Conservation (phyloP, 352 stramenopile genomes). For the Globisporangium middletonii region DNA sequence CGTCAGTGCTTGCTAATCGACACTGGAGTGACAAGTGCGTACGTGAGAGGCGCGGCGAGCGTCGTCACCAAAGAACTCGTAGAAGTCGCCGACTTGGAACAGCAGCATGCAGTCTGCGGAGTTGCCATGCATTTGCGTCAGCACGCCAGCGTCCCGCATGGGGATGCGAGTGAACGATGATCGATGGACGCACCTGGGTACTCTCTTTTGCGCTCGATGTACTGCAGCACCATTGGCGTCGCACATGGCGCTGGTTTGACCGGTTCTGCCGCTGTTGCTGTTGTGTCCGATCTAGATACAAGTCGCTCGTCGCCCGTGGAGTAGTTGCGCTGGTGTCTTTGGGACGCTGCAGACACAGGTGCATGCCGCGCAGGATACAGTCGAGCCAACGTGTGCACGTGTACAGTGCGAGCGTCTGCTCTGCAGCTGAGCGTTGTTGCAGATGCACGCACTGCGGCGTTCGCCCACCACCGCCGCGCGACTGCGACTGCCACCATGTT, state of each 20-base stretch:
- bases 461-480: too few species aligned
- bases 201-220: conserved; percentile 66
- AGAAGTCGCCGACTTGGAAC: conserved; percentile 83
- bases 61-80: conserved; percentile 81
- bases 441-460: too few species aligned
- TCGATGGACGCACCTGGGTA: conserved; percentile 39
- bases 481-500: too few species aligned
- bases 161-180: neutral
- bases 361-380: too few species aligned
- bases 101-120: conserved; percentile 68
- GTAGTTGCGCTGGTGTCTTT: too few species aligned
- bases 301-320: too few species aligned
- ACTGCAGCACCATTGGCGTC: conserved; percentile 72
- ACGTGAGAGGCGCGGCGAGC: conserved; percentile 63
- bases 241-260: neutral
- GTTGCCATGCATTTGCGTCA: neutral
- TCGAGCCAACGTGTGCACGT: too few species aligned
- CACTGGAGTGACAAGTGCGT: neutral
- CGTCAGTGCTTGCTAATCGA: neutral
- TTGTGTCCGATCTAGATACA: too few species aligned
- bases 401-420: too few species aligned
- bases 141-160: neutral
- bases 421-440: too few species aligned
- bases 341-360: too few species aligned
- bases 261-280: too few species aligned